phyloP scores from a whole-genome alignment of 768 basidiomycete species.

The Lactarius sanguifluus region DNA sequence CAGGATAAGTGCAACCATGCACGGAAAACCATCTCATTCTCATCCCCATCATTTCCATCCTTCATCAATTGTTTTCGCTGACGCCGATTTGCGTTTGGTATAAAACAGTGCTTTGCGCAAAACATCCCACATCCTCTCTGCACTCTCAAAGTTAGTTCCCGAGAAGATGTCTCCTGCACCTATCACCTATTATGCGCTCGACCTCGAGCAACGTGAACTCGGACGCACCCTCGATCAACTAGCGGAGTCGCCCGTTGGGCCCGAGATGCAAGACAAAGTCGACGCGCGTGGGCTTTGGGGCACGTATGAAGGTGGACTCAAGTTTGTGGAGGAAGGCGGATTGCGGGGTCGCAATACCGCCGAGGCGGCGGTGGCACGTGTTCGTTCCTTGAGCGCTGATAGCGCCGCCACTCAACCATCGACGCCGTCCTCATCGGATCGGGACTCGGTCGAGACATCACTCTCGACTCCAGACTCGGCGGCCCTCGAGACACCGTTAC shows the following conservation, averaged over 20 bases:
- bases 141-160: slow-evolving; percentile 58
- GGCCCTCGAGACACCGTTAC: slow-evolving; percentile 50
- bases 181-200: slow-evolving; percentile 88
- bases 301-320: slow-evolving; percentile 87
- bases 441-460: slow-evolving; percentile 33
- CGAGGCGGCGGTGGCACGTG: slow-evolving; percentile 10
- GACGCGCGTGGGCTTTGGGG: slow-evolving; percentile 83
- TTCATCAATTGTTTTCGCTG: slow-evolving; percentile 1
- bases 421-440: slow-evolving; percentile 26
- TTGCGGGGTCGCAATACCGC: slow-evolving; percentile 38
- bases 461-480: slow-evolving; percentile 50
- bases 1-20: neutral
- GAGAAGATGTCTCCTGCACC: slow-evolving; percentile 42
- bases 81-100: neutral
- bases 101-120: slow-evolving; percentile 73
- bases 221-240: slow-evolving; percentile 75
- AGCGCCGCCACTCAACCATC: slow-evolving; percentile 30
- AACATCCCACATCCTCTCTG: slow-evolving; percentile 78
- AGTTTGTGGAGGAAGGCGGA: slow-evolving; percentile 69
- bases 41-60: neutral
- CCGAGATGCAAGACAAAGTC: slow-evolving; percentile 66
- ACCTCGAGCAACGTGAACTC: slow-evolving; percentile 86
- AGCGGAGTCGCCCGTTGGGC: slow-evolving; percentile 58
- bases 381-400: slow-evolving; percentile 43
- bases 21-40: neutral